Base-by-base conservation (phyloP, 495 filamentous ascomycete species). In the Aspergillus sclerotiicarbonarius region DNA sequence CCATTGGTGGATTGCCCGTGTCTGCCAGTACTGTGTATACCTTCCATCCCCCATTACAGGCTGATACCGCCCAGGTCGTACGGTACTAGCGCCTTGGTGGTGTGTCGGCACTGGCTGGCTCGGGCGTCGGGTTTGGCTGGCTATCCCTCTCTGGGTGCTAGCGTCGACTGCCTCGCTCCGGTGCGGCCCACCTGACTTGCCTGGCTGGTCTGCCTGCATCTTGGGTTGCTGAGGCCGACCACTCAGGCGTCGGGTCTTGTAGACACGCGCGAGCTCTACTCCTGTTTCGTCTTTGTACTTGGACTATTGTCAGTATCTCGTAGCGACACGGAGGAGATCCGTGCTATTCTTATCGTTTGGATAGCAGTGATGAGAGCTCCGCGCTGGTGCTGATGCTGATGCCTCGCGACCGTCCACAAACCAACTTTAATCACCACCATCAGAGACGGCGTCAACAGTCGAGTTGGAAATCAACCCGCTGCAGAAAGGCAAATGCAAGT, bases 141-240 rank as follows among this genome's bases (percentile, higher is more conserved):
- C 50, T 53, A 46, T n/a, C 35, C 44, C 51, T 4, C 19, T 31
- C 49, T 44, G 10, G 46, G 51, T 13, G 12, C 31, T 18, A 33
- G 18, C 30, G 29, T 58, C 19, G 18, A 16, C 13, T 41, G 15
- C 16, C 35, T 29, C 18, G 32, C 31, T 29, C 33, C 35, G 35
- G 9, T 25, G 18, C 0, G 10, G 15, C 49, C 51, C 33, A 41
- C 48, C 31, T 13, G 44, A 37, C 51, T 59, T 59, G 31, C 51
- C 51, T 33, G 51, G 49, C 45, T 50, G 57, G 57, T 54, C 51
- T 6, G 31, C 45, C 45, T 59, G 57, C 57, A 59, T 46, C 20
- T 31, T 8, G 37, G 20, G 4, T 12, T 3, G 9, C 39, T 20
- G 29, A 19, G 12, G 30, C 30, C 43, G 31, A 25, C 19, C 32